These are phyloP conservation scores for Microcyclosporella mali DNA, from an alignment of 2,329 filamentous ascomycete genomes.

Conservation along the genomic window DNA sequence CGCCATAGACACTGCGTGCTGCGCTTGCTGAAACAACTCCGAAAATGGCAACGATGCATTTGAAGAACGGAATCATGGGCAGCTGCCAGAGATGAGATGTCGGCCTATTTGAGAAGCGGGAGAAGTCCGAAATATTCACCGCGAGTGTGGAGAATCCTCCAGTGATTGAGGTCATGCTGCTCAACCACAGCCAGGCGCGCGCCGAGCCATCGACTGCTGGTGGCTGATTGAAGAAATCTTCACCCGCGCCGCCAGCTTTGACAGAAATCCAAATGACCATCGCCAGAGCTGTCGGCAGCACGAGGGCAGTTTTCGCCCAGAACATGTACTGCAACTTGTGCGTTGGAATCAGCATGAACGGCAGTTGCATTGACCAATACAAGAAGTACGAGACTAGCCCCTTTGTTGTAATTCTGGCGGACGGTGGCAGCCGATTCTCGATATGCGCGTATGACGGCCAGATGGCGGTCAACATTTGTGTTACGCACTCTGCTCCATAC, in stretches of 20 bases:
- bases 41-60: slow-evolving; percentile 51
- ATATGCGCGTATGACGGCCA: slow-evolving; percentile 37
- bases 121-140: slow-evolving; percentile 35
- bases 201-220: slow-evolving; percentile 9
- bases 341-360: slow-evolving; percentile 43
- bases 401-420: slow-evolving; percentile 48
- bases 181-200: slow-evolving; percentile 33
- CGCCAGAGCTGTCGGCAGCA: slow-evolving; percentile 25
- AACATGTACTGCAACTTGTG: slow-evolving; percentile 23
- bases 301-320: slow-evolving; percentile 28
- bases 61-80: slow-evolving; percentile 40
- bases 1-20: slow-evolving; percentile 42
- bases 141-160: slow-evolving; percentile 47
- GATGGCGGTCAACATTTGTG: slow-evolving; percentile 15
- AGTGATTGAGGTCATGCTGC: slow-evolving; percentile 44
- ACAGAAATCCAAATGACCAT: slow-evolving; percentile 24
- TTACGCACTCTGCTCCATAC: slow-evolving; percentile 14
- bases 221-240: slow-evolving; percentile 14
- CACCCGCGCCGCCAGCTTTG: slow-evolving; percentile 10
- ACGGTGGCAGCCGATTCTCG: slow-evolving; percentile 34
- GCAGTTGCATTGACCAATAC: slow-evolving; percentile 50
- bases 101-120: slow-evolving; percentile 9
- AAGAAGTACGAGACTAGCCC: slow-evolving; percentile 53
- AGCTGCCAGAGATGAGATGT: slow-evolving; percentile 23
- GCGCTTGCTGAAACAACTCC: slow-evolving; percentile 53